Conservation (phyloP, 345 rosid genomes). For the Litchi chinensis region DNA sequence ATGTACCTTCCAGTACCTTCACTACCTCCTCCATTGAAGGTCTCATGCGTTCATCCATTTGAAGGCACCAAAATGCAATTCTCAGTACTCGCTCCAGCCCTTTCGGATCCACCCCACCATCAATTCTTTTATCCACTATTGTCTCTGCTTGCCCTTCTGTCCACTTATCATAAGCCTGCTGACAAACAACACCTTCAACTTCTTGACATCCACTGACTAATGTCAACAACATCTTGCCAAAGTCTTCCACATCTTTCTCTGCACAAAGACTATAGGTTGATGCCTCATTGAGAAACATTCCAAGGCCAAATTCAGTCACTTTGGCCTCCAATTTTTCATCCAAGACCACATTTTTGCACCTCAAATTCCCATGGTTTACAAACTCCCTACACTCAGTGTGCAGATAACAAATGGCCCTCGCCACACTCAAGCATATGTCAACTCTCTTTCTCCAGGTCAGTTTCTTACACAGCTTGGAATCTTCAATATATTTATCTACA, state of each 20-base stretch:
- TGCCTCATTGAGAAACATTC: constrained; percentile 21
- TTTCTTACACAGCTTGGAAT: constrained; percentile 51
- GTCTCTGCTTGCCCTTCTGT: constrained; percentile 46
- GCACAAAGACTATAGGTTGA: constrained; percentile 44
- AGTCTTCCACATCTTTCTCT: constrained; percentile 69
- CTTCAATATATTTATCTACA: constrained; percentile 52
- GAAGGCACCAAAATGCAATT: constrained; percentile 81
- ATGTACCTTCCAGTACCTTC: constrained; percentile 74
- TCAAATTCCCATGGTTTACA: constrained; percentile 73
- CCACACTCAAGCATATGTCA: constrained; percentile 60
- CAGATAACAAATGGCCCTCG: constrained; percentile 68
- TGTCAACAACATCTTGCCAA: constrained; percentile 57
- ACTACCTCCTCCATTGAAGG: constrained; percentile 85
- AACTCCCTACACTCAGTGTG: constrained; percentile 81
- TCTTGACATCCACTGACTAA: constrained; percentile 52
- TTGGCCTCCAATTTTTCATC: constrained; percentile 69
- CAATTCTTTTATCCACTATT: constrained; percentile 50
- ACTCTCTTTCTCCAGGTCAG: constrained; percentile 70
- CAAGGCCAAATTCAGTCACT: constrained; percentile 64
- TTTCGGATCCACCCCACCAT: constrained; percentile 38
- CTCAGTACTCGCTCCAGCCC: constrained; percentile 70
- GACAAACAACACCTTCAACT: constrained; percentile 32
- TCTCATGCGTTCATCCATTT: constrained; percentile 61
- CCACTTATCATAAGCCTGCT: constrained; percentile 64
- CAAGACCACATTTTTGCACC: constrained; percentile 62